Conservation (phyloP, 2,329 filamentous ascomycete genomes). For the Rutstroemia sp. region DNA sequence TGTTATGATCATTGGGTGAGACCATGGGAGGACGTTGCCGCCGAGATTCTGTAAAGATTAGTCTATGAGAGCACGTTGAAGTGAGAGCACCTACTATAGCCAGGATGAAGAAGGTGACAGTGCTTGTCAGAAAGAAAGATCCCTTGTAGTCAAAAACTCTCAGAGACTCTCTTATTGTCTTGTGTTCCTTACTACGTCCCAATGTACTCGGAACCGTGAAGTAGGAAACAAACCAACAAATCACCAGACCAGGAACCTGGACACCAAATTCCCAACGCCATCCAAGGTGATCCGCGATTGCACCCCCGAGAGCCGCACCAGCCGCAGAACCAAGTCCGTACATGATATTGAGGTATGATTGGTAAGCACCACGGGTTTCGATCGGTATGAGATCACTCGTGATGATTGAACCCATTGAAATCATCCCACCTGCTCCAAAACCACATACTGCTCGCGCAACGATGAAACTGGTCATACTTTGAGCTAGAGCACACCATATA, state of each 20-base stretch:
- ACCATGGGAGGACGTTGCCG: conserved; percentile 57
- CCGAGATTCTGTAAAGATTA: conserved; percentile 43
- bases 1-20: conserved; percentile 48
- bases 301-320: conserved; percentile 62
- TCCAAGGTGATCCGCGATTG: conserved; percentile 61
- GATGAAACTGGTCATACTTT: conserved; percentile 63
- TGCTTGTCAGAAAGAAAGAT: conserved; percentile 44
- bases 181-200: conserved; percentile 40
- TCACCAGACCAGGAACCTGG: conserved; percentile 45
- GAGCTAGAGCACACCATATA: conserved; percentile 60
- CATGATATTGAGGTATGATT: conserved; percentile 61
- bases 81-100: conserved; percentile 40
- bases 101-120: conserved; percentile 49
- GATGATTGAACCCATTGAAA: conserved; percentile 63
- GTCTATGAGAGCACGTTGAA: neutral
- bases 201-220: conserved; percentile 45
- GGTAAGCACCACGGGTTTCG: conserved; percentile 56
- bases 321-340: conserved; percentile 52
- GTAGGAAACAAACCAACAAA: conserved; percentile 39
- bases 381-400: conserved; percentile 69
- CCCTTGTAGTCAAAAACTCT: conserved; percentile 50
- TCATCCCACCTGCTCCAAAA: conserved; percentile 63
- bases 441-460: conserved; percentile 64
- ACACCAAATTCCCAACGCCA: conserved; percentile 68
- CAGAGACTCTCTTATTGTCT: conserved; percentile 41